Evolutionary conservation across 257 asterid genomes (phyloP), one percentile per base, ranked within the genome.

Genomic region (Salvia hispanica): DNA sequence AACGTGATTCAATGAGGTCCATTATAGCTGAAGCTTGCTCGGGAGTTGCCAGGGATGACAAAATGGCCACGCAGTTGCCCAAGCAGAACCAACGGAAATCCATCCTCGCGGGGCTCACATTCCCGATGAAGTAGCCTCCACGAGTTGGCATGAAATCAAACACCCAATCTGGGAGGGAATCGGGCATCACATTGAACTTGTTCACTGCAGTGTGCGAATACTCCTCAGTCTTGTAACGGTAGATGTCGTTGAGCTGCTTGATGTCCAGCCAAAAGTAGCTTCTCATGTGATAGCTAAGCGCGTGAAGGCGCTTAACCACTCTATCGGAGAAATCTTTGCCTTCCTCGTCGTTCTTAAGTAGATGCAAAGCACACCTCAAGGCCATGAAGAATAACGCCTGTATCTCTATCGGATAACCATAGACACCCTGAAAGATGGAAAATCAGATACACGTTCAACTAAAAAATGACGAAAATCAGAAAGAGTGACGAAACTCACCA

Each of bases 341-440:
- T 72, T 88, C 96, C 31, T 78, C 96, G 16, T 91, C 96, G 14
- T 76, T 81, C 74, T 90, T 90, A 28, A 91, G 95, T 13, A 91
- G 84, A 70, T 43, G 54, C 56, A 86, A 70, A 16, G 97, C 90
- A 36, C 97, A 86, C 76, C 95, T 79, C 75, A 91, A 72, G 63
- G 96, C 95, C 97, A 91, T 91, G 59, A 91, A 88, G 83, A 91
- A 91, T 28, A 91, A 71, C 4, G 97, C 95, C 75, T 91, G 97
- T 63, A 91, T 91, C 82, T 91, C 97, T 47, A 88, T 91, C 1
- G 97, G 96, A 66, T 91, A 91, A 15, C 97, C 97, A 16, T 91
- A 91, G 56, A 91, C 88, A 10, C 96, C 97, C 97, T 91, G 85
- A 54, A 73, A 77, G 45, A 44, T 14, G 9, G 37, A 6, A 8